Base-by-base conservation (phyloP, 108 stramenopile species). In the Skeletonema potamos region DNA sequence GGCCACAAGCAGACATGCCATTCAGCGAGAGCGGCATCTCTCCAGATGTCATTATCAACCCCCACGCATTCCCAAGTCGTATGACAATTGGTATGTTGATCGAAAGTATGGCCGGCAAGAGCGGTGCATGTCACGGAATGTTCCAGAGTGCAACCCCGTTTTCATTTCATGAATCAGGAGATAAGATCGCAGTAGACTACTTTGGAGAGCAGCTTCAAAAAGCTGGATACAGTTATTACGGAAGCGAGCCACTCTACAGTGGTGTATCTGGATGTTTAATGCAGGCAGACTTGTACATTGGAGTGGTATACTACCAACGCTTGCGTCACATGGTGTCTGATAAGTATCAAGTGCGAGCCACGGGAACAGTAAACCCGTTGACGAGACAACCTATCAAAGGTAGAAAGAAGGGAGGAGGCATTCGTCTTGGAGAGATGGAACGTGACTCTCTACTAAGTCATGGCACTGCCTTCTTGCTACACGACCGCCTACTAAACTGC, bases 31-130 rank as follows among this genome's bases (percentile, higher is more conserved):
- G 89, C 66, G 99, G 98, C 13, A 98, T 99, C 32, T 81, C 85
- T 34, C 99, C 99, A 2, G 99, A 99, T 82, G 76, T 98, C 18
- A 97, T 99, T 63, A 98, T 99, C 86, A 99, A 99, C 72, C 99
- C 99, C 7, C 99, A 99, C 58, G 85, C 92, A 26, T 99, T 98
- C 56, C 99, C 98, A 2, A 96, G 93, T 71, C 95, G 97, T 48
- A 98, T 99, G 97, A 98, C 98, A 6, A 98, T 99, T 66, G 99
- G 99, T 27, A 99, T 99, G 99, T 85, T 99, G 32, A 93, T 98
- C 27, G 99, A 99, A 73, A 97, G 96, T 70, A 99, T 99, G 98
- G 99, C 99, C 33, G 99, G 98, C 2, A 99, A 99, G 79, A 81
- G 92, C 28, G 99, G 97, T 5, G 97, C 99, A 13, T 64, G 95